A percentile compares a stretch with the other conserved stretches of the same genome.
Conservation (phyloP, 2,329 filamentous ascomycete species). For the Alternaria ventricosa region DNA sequence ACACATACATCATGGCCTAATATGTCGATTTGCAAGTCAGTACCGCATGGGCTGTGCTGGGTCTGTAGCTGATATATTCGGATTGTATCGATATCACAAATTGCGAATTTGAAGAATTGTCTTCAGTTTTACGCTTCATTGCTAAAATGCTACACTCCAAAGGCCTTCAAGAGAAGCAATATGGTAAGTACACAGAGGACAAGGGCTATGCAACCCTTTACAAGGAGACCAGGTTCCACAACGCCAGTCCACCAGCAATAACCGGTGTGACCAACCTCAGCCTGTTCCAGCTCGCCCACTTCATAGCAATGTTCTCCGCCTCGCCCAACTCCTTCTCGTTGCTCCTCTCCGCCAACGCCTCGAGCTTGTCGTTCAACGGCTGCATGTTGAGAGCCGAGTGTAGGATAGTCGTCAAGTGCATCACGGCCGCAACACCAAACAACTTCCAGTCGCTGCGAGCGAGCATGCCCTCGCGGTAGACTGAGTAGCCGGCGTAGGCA, state of each 20-base stretch:
- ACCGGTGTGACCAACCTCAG: conserved; percentile 45
- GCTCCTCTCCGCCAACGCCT: conserved; percentile 47
- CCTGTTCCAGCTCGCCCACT: conserved; percentile 47
- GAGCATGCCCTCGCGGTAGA: conserved; percentile 36
- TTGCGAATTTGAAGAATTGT: neutral
- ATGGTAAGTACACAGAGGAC: neutral
- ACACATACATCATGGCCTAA: neutral
- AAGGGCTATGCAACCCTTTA: neutral
- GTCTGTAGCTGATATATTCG: neutral
- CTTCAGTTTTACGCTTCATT: neutral
- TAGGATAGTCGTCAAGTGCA: conserved; percentile 57
- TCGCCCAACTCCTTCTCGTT: conserved; percentile 40
- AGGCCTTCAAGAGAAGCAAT: neutral
- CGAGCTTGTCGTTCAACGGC: conserved; percentile 58
- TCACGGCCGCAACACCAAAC: conserved; percentile 53
- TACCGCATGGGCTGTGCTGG: neutral
- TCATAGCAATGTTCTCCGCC: conserved; percentile 42
- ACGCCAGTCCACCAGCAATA: conserved; percentile 42
- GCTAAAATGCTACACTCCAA: neutral
- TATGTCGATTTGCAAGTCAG: neutral
- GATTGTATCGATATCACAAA: neutral
- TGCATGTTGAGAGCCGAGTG: conserved; percentile 61
- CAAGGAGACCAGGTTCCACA: conserved; percentile 38
- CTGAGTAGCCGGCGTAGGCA: conserved; percentile 51
- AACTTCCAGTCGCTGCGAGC: conserved; percentile 54